Evolutionary conservation across 2,329 filamentous ascomycete species (phyloP), one percentile per base, ranked within the genome.

Genomic region (Cercospora sesami): DNA sequence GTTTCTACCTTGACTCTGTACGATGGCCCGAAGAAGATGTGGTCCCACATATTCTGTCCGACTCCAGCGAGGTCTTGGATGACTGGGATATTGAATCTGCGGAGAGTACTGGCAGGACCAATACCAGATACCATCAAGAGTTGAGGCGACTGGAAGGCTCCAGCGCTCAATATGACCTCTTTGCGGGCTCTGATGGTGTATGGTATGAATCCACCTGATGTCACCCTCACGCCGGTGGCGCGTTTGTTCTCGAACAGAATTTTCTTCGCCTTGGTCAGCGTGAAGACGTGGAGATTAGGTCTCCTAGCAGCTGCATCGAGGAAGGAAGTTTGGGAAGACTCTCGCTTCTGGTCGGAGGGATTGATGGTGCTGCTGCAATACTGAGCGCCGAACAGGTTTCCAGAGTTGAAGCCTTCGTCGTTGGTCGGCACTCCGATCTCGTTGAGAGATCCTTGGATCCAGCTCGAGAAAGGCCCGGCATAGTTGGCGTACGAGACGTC

Each of bases 81-180:
- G 0, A 86, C 78, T 1, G 81, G 74, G 69, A 90, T 90, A 16
- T 80, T 77, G 73, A 86, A 82, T 65, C 81, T 80, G n/a, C 80
- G 69, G 2, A 90, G 78, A 67, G 51, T 71, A 81, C 79, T 74
- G 10, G 78, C 74, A 0, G 87, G 87, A 42, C 89, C 88, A 42
- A 91, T 83, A 18, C 89, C 89, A 60, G 82, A 86, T 1, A 90
- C 83, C 79, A 89, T 87, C 12, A 91, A 83, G 2, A 91, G 78
- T 77, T 91, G 88, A 8, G 88, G 87, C 1, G 84, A 84, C 78
- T 90, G 87, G 77, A 86, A 90, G 0, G 86, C 83, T 21, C 88
- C 88, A 6, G 76, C 83, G n/a, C 80, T 80, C 0, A 83, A 66
- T 28, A 84, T 81, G 33, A 83, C 79, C 70, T 83, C 81, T 45